These are phyloP conservation scores for Diversispora eburnea DNA, from an alignment of 192 early-diverging fungal genomes.

Conservation along the genomic window DNA sequence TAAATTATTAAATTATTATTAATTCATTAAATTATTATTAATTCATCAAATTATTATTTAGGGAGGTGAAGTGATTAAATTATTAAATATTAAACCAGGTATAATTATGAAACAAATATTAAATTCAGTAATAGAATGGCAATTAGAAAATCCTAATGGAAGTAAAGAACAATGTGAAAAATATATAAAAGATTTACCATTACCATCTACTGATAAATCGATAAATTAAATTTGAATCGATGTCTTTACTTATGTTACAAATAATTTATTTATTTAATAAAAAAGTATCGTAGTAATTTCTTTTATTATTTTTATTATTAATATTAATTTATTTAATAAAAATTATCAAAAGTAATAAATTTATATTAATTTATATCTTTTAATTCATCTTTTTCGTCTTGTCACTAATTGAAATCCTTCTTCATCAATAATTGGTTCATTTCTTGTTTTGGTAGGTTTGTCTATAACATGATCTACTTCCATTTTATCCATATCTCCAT, in stretches of 20 bases:
- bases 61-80: constrained; percentile 62
- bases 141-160: constrained; percentile 66
- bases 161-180: constrained; percentile 58
- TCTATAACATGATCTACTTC: not conserved
- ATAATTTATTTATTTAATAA: no score
- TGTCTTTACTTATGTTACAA: no score
- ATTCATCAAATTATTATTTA: constrained; percentile 23
- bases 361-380: no score
- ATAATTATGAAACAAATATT: constrained; percentile 61
- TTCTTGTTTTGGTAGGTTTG: not conserved
- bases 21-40: not conserved
- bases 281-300: no score
- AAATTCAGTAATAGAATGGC: constrained; percentile 75
- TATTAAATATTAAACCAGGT: constrained; percentile 73
- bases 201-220: no score
- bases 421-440: constrained; percentile 6
- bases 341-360: no score
- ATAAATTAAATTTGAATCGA: no score
- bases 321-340: no score
- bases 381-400: not conserved
- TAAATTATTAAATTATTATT: not conserved
- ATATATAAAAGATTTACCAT: constrained; percentile 37
- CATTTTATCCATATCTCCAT: not conserved
- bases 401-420: constrained; percentile 26
- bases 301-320: no score